Base-by-base conservation (phyloP, 78 protist species). In the Dictyostelium brefeldianum region DNA sequence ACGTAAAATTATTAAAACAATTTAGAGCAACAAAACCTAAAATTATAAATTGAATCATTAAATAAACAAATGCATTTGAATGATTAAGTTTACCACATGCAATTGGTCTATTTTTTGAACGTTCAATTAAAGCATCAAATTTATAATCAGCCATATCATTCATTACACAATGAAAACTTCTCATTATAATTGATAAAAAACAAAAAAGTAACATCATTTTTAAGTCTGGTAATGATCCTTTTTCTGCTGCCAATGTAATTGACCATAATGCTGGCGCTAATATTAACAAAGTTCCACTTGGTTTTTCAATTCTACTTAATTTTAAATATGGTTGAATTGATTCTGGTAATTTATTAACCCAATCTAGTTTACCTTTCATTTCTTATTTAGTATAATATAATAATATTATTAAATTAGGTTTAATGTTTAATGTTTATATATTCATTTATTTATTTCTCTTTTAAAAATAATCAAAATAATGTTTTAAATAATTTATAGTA, bases 131-230 rank as follows among this genome's bases (percentile, higher is more conserved):
- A n/a, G 80, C n/a, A 46, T 98, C 99, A 51, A 98, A 41, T 64
- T 97, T 97, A 18, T 73, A 62, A 77, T 98, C 99, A 78, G 97
- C 97, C 81, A 98, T 67, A 75, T 98, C 99, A 79, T 98, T 98
- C 59, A 97, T 81, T 2, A 96, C 96, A 71, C 99, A 98, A 20
- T 98, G 98, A 11, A 98, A 98, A 25, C 98, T 95, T 43, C 99
- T 94, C 99, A 97, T 97, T 29, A 95, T 46, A 25, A 97, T 6
- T n/a, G 99, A 96, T 25, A 98, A 98, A 6, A 73, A 22, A 3
- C 74, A 80, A 70, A 96, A 97, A 80, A 81, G 74, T 0, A 27
- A 9, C 80, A 78, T 56, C 17, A 70, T 15, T 31, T 43, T 81
- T 8, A 78, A 15, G 50, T 81, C 75, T 22, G 94, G 94, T 20